Base-by-base conservation (phyloP, 1,139 yeast genomes). In the Ogataea hybrid region DNA sequence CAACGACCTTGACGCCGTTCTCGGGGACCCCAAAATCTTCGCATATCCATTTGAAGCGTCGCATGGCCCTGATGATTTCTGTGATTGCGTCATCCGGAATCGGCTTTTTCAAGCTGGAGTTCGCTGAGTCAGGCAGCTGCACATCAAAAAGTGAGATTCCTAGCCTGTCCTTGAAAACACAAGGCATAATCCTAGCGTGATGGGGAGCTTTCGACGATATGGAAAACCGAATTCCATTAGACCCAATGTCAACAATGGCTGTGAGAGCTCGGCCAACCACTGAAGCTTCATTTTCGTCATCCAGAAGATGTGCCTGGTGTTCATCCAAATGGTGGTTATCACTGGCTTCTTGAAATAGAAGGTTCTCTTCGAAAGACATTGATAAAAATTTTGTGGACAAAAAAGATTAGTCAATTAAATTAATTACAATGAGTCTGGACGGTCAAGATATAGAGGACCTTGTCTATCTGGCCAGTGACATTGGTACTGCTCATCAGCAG, bases 111-210 rank as follows among this genome's bases (percentile, higher is more conserved):
- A 62, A 64, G 8, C 58, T 64, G 28, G 56, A 40, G 32, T 48
- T 51, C 8, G 60, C 59, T 32, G 57, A 62, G 6, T 65, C 61
- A 2, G 69, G 64, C 40, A 71, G 65, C 51, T 76, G 81, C 1
- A 77, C 79, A 50, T 80, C 86, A 54, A 77, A 79, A 18, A 82
- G 59, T 0, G 86, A 78, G 12, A 82, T 77, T 2, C 84, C 83
- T 2, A 82, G 71, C 37, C 86, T 63, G 52, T 82, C 88, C 49
- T 81, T 83, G 61, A 77, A 82, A 14, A 81, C 77, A 54, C 85
- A 79, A 0, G 89, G 88, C 72, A 81, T 74, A 4, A 79, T 77
- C 45, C 89, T 68, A 1, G 85, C 84, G 59, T 79, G 84, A 46
- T 73, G 78, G 1, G 81, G 68, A 4, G 82, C 81, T 37, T 75